These are phyloP conservation scores for Aciculosporium take DNA, from an alignment of 2,329 filamentous ascomycete species.

Conservation along the genomic window DNA sequence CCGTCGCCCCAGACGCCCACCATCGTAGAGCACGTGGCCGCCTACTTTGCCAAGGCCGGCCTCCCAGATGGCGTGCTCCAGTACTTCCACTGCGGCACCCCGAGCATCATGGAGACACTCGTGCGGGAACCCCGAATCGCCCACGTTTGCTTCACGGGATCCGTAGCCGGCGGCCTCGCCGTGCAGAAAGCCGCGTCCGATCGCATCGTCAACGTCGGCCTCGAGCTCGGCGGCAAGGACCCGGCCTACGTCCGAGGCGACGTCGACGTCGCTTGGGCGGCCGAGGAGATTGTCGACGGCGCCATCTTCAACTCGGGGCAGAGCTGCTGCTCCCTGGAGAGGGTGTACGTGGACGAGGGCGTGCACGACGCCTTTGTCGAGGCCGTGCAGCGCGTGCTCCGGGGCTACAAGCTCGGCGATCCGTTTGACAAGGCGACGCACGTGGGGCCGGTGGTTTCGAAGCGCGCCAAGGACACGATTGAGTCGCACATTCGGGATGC, in stretches of 20 bases:
- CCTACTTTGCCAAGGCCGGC: slow-evolving; percentile 66
- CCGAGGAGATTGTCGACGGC: slow-evolving; percentile 87
- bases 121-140: slow-evolving; percentile 64
- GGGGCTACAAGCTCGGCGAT: slow-evolving; percentile 76
- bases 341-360: slow-evolving; percentile 77
- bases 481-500: slow-evolving; percentile 71
- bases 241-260: slow-evolving; percentile 79
- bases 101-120: slow-evolving; percentile 60
- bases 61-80: slow-evolving; percentile 75
- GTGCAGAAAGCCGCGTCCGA: slow-evolving; percentile 76
- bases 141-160: slow-evolving; percentile 86
- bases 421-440: slow-evolving; percentile 67
- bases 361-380: slow-evolving; percentile 73
- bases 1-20: slow-evolving; percentile 92
- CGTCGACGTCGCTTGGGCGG: slow-evolving; percentile 80
- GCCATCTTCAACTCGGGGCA: slow-evolving; percentile 98
- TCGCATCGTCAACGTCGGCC: slow-evolving; percentile 69
- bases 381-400: slow-evolving; percentile 66
- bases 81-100: slow-evolving; percentile 80
- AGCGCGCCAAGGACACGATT: slow-evolving; percentile 61
- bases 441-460: slow-evolving; percentile 78
- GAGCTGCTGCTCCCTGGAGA: slow-evolving; percentile 86
- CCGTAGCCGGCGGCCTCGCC: slow-evolving; percentile 72
- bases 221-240: slow-evolving; percentile 91
- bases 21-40: slow-evolving; percentile 68